Percentiles rank a stretch among this genome's conserved stretches.
Conservation (phyloP, 2,329 filamentous ascomycete genomes). For the Phialophora verrucosa region DNA sequence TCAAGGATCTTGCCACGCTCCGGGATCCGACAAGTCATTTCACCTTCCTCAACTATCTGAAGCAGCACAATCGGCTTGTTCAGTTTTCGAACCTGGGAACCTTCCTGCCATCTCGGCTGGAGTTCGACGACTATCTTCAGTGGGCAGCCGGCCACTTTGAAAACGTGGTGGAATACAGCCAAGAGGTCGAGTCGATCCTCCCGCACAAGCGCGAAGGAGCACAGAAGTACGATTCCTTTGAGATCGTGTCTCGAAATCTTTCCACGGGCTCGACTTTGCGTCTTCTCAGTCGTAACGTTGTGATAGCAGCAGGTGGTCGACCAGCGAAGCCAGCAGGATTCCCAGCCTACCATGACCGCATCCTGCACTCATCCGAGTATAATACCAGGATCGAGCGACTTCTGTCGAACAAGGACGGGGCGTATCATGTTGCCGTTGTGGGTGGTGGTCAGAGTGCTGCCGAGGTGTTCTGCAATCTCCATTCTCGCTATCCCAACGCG, state of each 20-base stretch:
- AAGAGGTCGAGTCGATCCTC: slow-evolving; percentile 75
- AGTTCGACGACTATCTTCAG: slow-evolving; percentile 94
- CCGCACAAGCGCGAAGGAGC: slow-evolving; percentile 53
- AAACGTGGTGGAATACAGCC: slow-evolving; percentile 73
- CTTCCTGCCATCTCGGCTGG: slow-evolving; percentile 81
- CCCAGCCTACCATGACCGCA: slow-evolving; percentile 70
- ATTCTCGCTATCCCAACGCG: slow-evolving; percentile 79
- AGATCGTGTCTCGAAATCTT: slow-evolving; percentile 68
- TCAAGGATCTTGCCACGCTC: slow-evolving; percentile 92
- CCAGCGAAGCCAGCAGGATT: slow-evolving; percentile 73
- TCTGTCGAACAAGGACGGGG: slow-evolving; percentile 44
- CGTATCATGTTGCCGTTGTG: slow-evolving; percentile 79
- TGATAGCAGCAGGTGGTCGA: slow-evolving; percentile 70
- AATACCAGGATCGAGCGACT: slow-evolving; percentile 38
- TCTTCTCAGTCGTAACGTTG: slow-evolving; percentile 57
- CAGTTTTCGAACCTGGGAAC: slow-evolving; percentile 91
- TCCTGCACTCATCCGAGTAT: slow-evolving; percentile 91
- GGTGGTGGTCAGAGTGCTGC: slow-evolving; percentile 91
- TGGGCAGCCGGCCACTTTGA: slow-evolving; percentile 88
- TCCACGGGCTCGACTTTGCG: slow-evolving; percentile 52
- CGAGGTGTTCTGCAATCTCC: slow-evolving; percentile 92
- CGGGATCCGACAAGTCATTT: slow-evolving; percentile 88
- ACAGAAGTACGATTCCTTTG: slow-evolving; percentile 64
- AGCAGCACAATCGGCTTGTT: slow-evolving; percentile 78
- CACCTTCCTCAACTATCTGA: slow-evolving; percentile 94